Evolutionary conservation across 108 stramenopile species (phyloP), one percentile per base, ranked within the genome.

Genomic region (Pseudonitzschia delicatissima): DNA sequence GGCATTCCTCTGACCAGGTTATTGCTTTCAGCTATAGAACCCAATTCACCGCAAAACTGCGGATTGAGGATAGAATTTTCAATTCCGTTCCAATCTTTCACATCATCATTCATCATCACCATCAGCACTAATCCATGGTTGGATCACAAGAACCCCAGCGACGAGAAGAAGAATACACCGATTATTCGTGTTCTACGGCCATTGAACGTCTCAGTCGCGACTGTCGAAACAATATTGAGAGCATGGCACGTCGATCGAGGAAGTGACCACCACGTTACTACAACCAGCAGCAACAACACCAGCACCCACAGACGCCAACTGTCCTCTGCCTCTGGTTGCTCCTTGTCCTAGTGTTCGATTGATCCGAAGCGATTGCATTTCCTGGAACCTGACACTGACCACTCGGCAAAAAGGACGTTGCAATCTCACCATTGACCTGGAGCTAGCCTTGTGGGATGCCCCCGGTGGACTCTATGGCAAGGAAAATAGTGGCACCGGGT

Each of bases 111-210:
- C n/a, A n/a, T n/a, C n/a, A n/a, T n/a, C n/a, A n/a, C n/a, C n/a
- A n/a, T n/a, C n/a, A n/a, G n/a, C n/a, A n/a, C n/a, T n/a, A n/a
- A n/a, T n/a, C n/a, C n/a, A n/a, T n/a, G n/a, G n/a, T n/a, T n/a
- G n/a, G n/a, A n/a, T n/a, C 47, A 7, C 47, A 48, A 17, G 47
- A 18, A 21, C n/a, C 21, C 21, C 13, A 18, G 13, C 47, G 47
- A 21, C 47, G 47, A 29, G 66, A 74, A 44, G 92, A 94, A 68
- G 90, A 91, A 73, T 91, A 94, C 57, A 88, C 87, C 8, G 92
- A 94, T 69, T 87, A 91, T 67, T 91, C 89, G 1, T 91, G 86
- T 47, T 88, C 87, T 0, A 94, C 90, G 7, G 80, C 92, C 7
- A 37, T 94, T 21, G 92, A 94, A 68, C 82, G 92, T 35, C 52